These are phyloP conservation scores for Eutrema japonicum DNA, from an alignment of 345 rosid genomes.

Conservation along the genomic window DNA sequence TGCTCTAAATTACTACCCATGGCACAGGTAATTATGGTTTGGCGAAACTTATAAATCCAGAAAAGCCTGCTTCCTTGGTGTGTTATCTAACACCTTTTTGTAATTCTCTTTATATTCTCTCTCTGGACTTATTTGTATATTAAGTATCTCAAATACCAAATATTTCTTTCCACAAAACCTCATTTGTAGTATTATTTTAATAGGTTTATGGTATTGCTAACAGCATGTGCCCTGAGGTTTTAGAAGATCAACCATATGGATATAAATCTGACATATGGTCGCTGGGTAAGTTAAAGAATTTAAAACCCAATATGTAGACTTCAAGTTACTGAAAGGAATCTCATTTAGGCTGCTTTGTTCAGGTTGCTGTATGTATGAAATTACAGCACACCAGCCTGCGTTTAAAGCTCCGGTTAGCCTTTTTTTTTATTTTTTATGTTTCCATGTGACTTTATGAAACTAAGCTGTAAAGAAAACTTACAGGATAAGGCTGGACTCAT, in stretches of 20 bases:
- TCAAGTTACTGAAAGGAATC: slow-evolving; percentile 11
- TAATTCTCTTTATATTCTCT: slow-evolving; percentile 1
- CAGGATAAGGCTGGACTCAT: slow-evolving; percentile 90
- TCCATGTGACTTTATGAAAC: slow-evolving; percentile 25
- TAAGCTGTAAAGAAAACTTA: slow-evolving; percentile 18
- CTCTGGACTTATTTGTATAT: slow-evolving; percentile 17
- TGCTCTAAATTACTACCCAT: slow-evolving; percentile 39
- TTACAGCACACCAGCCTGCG: slow-evolving; percentile 92
- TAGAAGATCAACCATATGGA: slow-evolving; percentile 88
- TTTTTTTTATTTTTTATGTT: not conserved
- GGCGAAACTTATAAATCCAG: slow-evolving; percentile 83
- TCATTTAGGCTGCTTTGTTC: slow-evolving; percentile 41
- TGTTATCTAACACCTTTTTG: slow-evolving; percentile 26
- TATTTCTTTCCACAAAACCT: not conserved
- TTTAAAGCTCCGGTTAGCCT: slow-evolving; percentile 82
- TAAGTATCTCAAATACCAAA: slow-evolving; percentile 5
- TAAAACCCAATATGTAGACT: slow-evolving; percentile 24
- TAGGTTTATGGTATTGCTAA: slow-evolving; percentile 94
- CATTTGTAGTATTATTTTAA: slow-evolving; percentile 15
- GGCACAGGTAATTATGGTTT: slow-evolving; percentile 90
- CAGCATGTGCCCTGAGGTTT: slow-evolving; percentile 95
- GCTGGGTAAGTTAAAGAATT: slow-evolving; percentile 64
- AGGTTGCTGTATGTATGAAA: slow-evolving; percentile 99
- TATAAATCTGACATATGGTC: slow-evolving; percentile 99
- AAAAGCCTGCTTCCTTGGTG: slow-evolving; percentile 89